Evolutionary conservation across 805 yeast genomes (phyloP), one percentile per base, ranked within the genome.

Genomic region (Nematodospora valgi): DNA sequence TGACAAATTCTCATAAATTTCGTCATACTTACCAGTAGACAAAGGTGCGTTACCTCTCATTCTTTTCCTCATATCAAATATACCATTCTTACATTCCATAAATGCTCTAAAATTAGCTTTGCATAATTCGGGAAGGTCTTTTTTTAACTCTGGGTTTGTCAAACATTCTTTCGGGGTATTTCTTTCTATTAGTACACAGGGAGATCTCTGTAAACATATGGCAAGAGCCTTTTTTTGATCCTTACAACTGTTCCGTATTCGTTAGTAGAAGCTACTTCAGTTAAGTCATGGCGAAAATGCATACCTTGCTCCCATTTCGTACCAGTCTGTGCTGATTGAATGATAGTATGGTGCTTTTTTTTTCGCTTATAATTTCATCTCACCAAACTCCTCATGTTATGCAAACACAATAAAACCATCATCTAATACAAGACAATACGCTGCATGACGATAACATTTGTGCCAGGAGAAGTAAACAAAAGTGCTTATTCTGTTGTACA

Each of bases 151-250:
- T 1, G 95, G 95, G 43, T 89, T 71, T 24, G 84, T 82, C 14
- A 89, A 59, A 54, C 98, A 91, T 39, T 87, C 81, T 43, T 86
- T 82, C 3, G 98, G 98, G 2, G 86, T 86, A 59, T 93, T 73
- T 45, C 98, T 72, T 43, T 93, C 86, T 15, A 91, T 74, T 65
- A 91, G 71, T 33, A 91, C 98, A 59, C 98, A 91, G 11, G 98
- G 98, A 4, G 97, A 88, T 52, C 97, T 76, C 58, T 91, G 98
- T 32, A 91, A 72, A 57, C 98, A 91, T 14, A 91, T 80, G 7
- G 98, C 98, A 39, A 93, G 86, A n/a, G 95, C 96, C 49, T 78
- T 87, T 52, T 89, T 78, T 55, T 91, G 94, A 59, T 91, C 98
- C 52, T 85, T 82, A 59, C 98, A 91, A 70, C 96, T 88, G 40